Evolutionary conservation across 1,284 basidiomycete species (phyloP).

Genomic region (Cerioporus squamosus): DNA sequence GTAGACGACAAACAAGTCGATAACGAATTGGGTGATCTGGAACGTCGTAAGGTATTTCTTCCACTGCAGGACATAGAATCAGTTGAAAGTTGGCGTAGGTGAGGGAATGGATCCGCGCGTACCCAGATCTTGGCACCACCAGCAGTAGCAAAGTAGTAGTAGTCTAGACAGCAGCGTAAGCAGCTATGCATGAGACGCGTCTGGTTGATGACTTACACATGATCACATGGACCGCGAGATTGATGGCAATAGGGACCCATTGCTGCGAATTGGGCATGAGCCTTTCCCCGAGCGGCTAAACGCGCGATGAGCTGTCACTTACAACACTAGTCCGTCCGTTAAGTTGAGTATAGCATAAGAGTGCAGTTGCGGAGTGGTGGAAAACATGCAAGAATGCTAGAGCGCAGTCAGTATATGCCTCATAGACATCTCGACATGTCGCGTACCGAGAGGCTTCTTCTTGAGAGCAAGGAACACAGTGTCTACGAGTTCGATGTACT

Average conservation of each 20-base stretch:
- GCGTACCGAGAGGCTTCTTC: slow-evolving; percentile 93
- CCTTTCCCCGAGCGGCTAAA: background rate
- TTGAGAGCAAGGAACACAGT: slow-evolving; percentile 97
- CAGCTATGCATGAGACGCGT: background rate
- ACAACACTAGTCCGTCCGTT: slow-evolving; percentile 92
- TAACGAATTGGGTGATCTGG: slow-evolving; percentile 95
- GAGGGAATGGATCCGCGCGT: slow-evolving; percentile 26
- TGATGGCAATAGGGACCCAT: slow-evolving; percentile 95
- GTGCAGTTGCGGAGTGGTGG: slow-evolving; percentile 98
- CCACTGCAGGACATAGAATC: slow-evolving; percentile 62
- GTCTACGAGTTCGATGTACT: slow-evolving; percentile 93
- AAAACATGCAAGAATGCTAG: slow-evolving; percentile 97
- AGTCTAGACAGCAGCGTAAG: slow-evolving; percentile 59
- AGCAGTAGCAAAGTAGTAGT: slow-evolving; percentile 97
- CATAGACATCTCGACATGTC: background rate
- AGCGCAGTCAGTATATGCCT: background rate
- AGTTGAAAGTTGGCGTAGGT: background rate
- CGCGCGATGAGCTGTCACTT: slow-evolving; percentile 34
- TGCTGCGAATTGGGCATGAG: slow-evolving; percentile 58
- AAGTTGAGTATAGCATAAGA: slow-evolving; percentile 94
- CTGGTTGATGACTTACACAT: slow-evolving; percentile 78
- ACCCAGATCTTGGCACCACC: slow-evolving; percentile 97
- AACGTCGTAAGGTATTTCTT: slow-evolving; percentile 95
- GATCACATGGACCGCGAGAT: slow-evolving; percentile 94
- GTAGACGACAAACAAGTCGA: slow-evolving; percentile 90